Percentiles rank a stretch among this genome's conserved stretches.
Evolutionary conservation across 305 asterid species (phyloP).

Genomic region (Lippia alba): DNA sequence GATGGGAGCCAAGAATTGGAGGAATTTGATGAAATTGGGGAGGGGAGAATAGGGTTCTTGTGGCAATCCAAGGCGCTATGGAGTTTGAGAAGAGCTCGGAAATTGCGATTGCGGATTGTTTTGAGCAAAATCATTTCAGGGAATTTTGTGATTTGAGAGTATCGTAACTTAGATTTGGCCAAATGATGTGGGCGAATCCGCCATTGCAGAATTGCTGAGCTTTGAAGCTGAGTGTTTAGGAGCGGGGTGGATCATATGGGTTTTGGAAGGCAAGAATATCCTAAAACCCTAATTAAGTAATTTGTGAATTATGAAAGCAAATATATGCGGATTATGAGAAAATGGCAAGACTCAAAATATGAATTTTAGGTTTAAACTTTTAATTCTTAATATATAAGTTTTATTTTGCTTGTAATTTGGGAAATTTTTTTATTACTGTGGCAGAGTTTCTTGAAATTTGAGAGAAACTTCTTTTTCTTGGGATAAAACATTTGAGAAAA

Average conservation of each 20-base stretch:
- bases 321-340: neutral
- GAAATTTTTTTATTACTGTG: too few species aligned
- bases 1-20: slow-evolving; percentile 20
- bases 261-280: neutral
- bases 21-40: slow-evolving; percentile 29
- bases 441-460: too few species aligned
- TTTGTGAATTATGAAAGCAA: neutral
- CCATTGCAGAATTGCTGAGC: slow-evolving; percentile 1
- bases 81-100: slow-evolving; percentile 28
- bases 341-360: neutral
- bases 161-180: slow-evolving; percentile 1
- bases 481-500: too few species aligned
- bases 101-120: slow-evolving; percentile 35
- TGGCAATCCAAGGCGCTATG: slow-evolving; percentile 34
- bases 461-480: too few species aligned
- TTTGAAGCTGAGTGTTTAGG: neutral
- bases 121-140: slow-evolving; percentile 43
- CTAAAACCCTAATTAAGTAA: neutral
- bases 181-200: neutral
- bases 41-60: slow-evolving; percentile 22
- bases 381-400: too few species aligned
- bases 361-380: too few species aligned
- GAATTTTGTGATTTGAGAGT: neutral
- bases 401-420: too few species aligned
- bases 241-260: neutral